Evolutionary conservation across 2,329 filamentous ascomycete species (phyloP), one percentile per base, ranked within the genome.

Genomic region (Phialophora verrucosa): DNA sequence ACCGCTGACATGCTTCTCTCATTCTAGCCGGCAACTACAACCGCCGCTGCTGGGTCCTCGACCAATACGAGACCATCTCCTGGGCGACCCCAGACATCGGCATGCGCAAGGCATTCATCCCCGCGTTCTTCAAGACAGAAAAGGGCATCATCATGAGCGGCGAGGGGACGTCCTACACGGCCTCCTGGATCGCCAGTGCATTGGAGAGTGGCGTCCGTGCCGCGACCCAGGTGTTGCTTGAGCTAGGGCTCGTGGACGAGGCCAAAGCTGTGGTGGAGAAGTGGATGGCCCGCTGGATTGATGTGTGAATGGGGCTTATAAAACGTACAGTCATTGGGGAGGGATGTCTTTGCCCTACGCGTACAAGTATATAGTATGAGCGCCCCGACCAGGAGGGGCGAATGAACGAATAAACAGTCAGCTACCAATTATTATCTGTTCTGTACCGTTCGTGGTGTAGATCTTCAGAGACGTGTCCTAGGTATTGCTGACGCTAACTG

Each of bases 111-210:
- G 73, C 91, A 27, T 92, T 89, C 71, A 79, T 92, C 8, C 89
- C 90, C 0, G 86, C 89, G n/a, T 92, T 90, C 73, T 91, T 89
- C 73, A 85, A 88, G 74, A 91, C 88, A 0, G 86, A 91, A 75
- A 83, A 83, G 69, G 86, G 88, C 56, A 87, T 88, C n/a, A 86
- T 91, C 38, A 90, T 91, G 66, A 80, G 90, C 5, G 86, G 86
- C 1, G 89, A 91, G 75, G 88, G 91, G 73, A 91, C 89, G 0
- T 86, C 84, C 6, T 90, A 88, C 73, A 92, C 89, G 0, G 89
- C 91, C 73, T 88, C 88, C 0, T 91, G 88, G 88, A 89, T 90
- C 58, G 84, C 85, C 35, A 67, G 63, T 91, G 75, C 78, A 1
- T 49, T 69, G 90, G 20, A 64, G 32, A 58, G n/a, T 42, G 31